Conservation (phyloP, 768 basidiomycete genomes). For the Xerocomellus dryophilus region DNA sequence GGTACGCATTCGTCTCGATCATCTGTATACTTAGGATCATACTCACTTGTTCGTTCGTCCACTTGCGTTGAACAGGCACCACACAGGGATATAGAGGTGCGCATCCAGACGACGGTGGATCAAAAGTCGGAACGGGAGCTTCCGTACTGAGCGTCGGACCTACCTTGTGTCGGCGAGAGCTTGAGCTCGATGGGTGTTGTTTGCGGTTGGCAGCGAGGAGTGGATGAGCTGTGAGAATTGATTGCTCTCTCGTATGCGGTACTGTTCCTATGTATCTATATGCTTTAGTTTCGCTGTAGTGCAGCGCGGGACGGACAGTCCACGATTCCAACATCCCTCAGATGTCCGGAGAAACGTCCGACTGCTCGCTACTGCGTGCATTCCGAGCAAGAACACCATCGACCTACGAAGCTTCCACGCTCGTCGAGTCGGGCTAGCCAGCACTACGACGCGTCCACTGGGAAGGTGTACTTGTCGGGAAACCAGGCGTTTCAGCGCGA, state of each 20-base stretch:
- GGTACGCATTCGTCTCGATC: neutral
- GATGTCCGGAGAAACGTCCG: no score
- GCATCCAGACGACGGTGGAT: slow-evolving; percentile 15
- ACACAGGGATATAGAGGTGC: slow-evolving; percentile 3
- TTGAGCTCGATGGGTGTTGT: neutral
- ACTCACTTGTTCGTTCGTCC: neutral
- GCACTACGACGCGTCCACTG: no score
- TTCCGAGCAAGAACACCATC: no score
- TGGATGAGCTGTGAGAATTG: neutral
- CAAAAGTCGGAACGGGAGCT: neutral
- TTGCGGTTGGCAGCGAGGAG: neutral
- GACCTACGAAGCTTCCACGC: no score
- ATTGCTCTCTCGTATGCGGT: neutral
- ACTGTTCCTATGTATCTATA: neutral
- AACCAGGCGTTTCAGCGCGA: no score
- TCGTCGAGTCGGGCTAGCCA: no score
- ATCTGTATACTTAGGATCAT: neutral
- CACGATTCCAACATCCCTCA: no score
- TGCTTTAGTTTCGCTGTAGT: neutral
- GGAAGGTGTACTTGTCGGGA: no score
- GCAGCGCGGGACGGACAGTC: neutral
- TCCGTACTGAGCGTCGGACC: neutral
- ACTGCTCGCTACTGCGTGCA: no score
- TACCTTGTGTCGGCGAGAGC: neutral
- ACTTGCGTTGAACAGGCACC: neutral